Base-by-base conservation (phyloP, 345 rosid genomes). In the Hypericum androsaemum region DNA sequence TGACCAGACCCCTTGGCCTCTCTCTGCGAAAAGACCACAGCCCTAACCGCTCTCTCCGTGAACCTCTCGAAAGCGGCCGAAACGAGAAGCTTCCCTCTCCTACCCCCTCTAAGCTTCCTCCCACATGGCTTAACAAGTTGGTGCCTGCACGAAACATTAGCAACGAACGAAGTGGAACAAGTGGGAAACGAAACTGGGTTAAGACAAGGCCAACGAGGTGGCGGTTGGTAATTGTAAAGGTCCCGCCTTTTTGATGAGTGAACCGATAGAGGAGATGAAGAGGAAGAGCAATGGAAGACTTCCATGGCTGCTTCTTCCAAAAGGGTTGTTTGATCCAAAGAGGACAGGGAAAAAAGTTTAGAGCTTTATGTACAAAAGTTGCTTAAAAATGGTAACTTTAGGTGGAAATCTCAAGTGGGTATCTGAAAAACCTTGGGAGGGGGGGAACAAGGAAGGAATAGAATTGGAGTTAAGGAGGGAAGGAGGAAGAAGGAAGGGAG, bases 1-100 rank as follows among this genome's bases (percentile, higher is more conserved):
- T 76, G 80, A 15, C 98, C 98, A 44, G 87, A 38, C 0, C 80
- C 64, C 57, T 65, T 75, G 9, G 96, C 95, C 57, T 92, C 95
- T 57, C 83, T 77, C 68, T 88, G 98, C 0, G 98, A 90, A 55
- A 79, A 76, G 50, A 92, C 71, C 41, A 88, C 84, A 13, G 83
- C 82, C 58, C 85, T 85, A 57, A 92, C 68, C 8, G 98, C 90
- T 12, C 85, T 65, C 64, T 92, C 96, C 1, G 95, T 77, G 68
- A 84, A 84, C 44, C 89, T 80, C 80, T 92, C 94, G 71, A 92
- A 92, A 45, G 76, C 95, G 0, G 95, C 88, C 17, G 86, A 77
- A 52, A 83, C 65, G 49, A 73, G 78, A 1, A 62, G 40, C 75
- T 64, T 79, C 55, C 71, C 71, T 7, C 70, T 73, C 64, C 61